Evolutionary conservation across 1,139 yeast species (phyloP).

Genomic region (Scheffersomyces illinoinensis): DNA sequence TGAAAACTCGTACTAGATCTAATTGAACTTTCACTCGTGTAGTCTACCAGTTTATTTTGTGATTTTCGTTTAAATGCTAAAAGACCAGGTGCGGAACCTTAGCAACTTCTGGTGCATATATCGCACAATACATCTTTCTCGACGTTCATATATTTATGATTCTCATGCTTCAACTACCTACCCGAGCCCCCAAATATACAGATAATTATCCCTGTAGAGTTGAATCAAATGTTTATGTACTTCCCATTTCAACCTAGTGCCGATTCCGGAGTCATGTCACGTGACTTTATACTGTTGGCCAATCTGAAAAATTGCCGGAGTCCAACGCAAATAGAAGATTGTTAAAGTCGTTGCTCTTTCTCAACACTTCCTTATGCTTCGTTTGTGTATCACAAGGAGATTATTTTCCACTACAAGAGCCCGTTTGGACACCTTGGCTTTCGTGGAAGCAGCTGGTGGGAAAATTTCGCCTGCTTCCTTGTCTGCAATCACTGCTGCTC

Average conservation of each 20-base stretch:
- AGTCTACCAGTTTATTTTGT: too few species aligned
- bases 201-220: too few species aligned
- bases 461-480: slow-evolving; percentile 66
- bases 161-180: too few species aligned
- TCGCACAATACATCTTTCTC: too few species aligned
- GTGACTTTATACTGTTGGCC: not conserved
- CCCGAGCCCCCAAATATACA: too few species aligned
- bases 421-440: slow-evolving; percentile 60
- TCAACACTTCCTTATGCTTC: slow-evolving; percentile 15
- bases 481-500: slow-evolving; percentile 67
- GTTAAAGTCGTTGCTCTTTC: not conserved
- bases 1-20: too few species aligned
- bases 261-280: not conserved
- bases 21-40: too few species aligned
- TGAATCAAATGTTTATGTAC: too few species aligned
- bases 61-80: too few species aligned
- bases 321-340: not conserved
- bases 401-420: slow-evolving; percentile 27
- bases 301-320: not conserved
- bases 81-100: too few species aligned
- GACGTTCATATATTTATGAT: too few species aligned
- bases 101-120: too few species aligned
- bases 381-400: slow-evolving; percentile 24
- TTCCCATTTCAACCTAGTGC: not conserved
- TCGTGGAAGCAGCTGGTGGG: slow-evolving; percentile 62